Base-by-base conservation (phyloP, 305 asterid species). In the Rubia balearica region DNA sequence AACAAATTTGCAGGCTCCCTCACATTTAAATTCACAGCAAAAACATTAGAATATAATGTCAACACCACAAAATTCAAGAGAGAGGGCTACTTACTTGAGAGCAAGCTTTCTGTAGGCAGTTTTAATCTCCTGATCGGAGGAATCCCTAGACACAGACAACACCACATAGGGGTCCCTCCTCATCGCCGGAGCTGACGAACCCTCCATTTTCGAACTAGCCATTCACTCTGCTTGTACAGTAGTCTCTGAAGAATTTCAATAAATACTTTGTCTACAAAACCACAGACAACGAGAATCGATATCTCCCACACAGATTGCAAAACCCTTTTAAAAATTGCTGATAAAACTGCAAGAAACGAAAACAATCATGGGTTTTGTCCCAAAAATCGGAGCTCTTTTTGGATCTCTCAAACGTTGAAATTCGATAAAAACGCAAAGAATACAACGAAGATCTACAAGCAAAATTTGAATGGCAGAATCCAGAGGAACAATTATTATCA, bases 31-130 rank as follows among this genome's bases (percentile, higher is more conserved):
- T n/a, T 48, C 48, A 49, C 16, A 12, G 24, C 0, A 19, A 49
- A 62, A 43, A n/a, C 40, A n/a, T 5, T 16, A 17, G 48, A 8
- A 33, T 17, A 30, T 21, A 11, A 56, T 22, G n/a, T 53, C 14
- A 62, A 56, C 48, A 21, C 22, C 56, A 49, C 41, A 41, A 62
- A 41, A 36, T 72, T 53, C 46, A 17, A 49, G 45, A 73, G 53
- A 59, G 49, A 57, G 42, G 16, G 48, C 5, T 36, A 81, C 90
- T 69, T 82, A 95, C 98, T 90, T 95, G 73, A 95, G 95, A 76
- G 99, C 99, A 75, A 95, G 98, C 84, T 90, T 95, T 76, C 99
- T 82, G 71, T 92, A 95, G 74, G 99, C 96, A 74, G 97, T 85
- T 82, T 90, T 95, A 67, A 95, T 92, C 73, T 92, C 99, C 81